phyloP scores from a whole-genome alignment of 768 basidiomycete species.

The Chalciporus sphaerocephalus region DNA sequence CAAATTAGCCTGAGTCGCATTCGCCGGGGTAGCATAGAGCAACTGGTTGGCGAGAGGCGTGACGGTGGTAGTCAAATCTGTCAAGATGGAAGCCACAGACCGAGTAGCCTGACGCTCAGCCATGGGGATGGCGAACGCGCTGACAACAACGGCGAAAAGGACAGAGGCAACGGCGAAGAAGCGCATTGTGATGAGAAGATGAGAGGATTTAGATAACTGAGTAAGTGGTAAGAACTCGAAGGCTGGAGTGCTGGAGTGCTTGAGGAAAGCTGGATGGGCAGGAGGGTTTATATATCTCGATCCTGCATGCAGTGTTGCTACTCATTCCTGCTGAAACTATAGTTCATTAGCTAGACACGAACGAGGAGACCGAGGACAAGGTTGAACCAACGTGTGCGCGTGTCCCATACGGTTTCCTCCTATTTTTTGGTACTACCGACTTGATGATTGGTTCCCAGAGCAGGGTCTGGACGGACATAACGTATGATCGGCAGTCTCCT shows the following conservation, averaged over 20 bases:
- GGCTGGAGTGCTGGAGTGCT: conserved; percentile 4
- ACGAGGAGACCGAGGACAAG: no score
- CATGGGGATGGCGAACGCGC: conserved; percentile 11
- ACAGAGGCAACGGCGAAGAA: conserved; percentile 8
- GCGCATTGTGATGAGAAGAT: conserved; percentile 4
- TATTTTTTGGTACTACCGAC: no score
- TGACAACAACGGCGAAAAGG: conserved; percentile 4
- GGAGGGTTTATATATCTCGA: conserved; percentile 11
- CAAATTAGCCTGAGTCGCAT: conserved; percentile 10
- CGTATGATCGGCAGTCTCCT: no score
- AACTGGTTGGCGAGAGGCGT: conserved; percentile 10
- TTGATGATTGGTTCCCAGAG: no score
- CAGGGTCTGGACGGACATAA: no score
- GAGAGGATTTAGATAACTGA: no score
- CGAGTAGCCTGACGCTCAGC: conserved; percentile 1
- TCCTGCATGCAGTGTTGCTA: no score
- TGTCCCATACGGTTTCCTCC: no score
- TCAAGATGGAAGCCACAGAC: conserved; percentile 8
- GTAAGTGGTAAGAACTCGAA: conserved; percentile 6
- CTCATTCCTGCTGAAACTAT: background rate
- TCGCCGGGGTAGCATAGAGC: conserved; percentile 9
- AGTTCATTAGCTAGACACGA: background rate
- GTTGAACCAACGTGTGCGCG: no score
- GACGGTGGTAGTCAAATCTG: conserved; percentile 1
- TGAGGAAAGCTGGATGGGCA: background rate